Evolutionary conservation across 2,329 filamentous ascomycete genomes (phyloP).

Genomic region (Tolypocladium cylindrosporum): DNA sequence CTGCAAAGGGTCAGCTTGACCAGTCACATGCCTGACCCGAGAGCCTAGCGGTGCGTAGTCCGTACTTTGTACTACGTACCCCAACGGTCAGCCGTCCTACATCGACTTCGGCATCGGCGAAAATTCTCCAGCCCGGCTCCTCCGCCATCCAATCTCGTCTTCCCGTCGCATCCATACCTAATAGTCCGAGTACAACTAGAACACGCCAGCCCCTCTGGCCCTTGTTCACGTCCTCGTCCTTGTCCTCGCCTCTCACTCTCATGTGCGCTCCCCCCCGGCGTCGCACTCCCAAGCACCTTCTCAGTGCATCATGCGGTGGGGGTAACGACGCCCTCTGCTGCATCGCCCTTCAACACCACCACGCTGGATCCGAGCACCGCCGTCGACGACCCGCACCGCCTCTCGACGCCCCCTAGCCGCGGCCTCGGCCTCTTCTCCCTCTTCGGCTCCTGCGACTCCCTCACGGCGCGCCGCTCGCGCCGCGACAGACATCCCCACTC

Average conservation of each 20-base stretch:
- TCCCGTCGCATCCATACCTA: neutral
- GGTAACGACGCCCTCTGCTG: conserved; percentile 44
- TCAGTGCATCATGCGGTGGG: conserved; percentile 42
- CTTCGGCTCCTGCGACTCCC: conserved; percentile 12
- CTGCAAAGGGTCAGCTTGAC: conserved; percentile 1
- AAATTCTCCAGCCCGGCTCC: conserved; percentile 2
- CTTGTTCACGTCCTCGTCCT: conserved; percentile 7
- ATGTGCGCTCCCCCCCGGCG: conserved; percentile 2
- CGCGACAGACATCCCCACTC: conserved; percentile 42
- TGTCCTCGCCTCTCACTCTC: conserved; percentile 4
- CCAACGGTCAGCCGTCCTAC: no score
- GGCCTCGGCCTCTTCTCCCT: conserved; percentile 9
- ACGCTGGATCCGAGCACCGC: conserved; percentile 47
- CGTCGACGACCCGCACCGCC: conserved; percentile 11
- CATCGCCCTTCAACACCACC: conserved; percentile 30
- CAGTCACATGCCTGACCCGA: conserved; percentile 5
- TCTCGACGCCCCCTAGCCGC: conserved; percentile 5
- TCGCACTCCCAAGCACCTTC: conserved; percentile 1
- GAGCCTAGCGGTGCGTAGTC: neutral
- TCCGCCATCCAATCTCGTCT: neutral
- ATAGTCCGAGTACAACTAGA: neutral
- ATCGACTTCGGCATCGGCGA: conserved; percentile 1
- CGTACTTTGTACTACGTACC: neutral
- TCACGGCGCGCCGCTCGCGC: conserved; percentile 28
- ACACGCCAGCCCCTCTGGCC: neutral